A percentile compares a stretch with the other conserved stretches of the same genome.
phyloP scores from a whole-genome alignment of 1,139 yeast species.

The Hansenula sp. region DNA sequence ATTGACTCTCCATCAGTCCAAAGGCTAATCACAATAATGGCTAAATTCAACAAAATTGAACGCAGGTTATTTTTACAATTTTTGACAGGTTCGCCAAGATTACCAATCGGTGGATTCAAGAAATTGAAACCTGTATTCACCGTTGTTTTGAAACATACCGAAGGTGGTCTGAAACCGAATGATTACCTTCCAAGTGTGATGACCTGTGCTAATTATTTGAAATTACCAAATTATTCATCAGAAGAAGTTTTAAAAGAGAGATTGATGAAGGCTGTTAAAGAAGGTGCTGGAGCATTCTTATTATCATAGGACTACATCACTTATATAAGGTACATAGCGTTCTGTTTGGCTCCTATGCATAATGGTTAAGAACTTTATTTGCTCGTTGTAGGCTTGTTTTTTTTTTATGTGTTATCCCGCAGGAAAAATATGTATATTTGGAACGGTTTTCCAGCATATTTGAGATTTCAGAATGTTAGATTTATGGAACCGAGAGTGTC shows the following conservation, averaged over 20 bases:
- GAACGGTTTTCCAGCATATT: no score
- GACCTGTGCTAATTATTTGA: constrained; percentile 96
- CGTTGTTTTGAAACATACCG: constrained; percentile 79
- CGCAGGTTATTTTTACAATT: constrained; percentile 79
- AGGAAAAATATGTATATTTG: no score
- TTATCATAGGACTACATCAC: constrained; percentile 58
- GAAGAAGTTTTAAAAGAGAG: constrained; percentile 55
- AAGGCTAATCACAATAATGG: constrained; percentile 56
- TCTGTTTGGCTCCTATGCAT: no score
- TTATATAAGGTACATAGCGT: no score
- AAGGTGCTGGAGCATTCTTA: constrained; percentile 87
- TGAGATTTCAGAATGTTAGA: no score
- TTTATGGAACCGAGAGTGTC: no score
- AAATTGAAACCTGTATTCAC: constrained; percentile 80
- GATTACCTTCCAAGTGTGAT: constrained; percentile 93
- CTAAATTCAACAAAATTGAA: constrained; percentile 47
- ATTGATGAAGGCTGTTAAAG: constrained; percentile 68
- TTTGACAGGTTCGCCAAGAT: constrained; percentile 87
- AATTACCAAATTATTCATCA: constrained; percentile 77
- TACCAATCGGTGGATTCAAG: constrained; percentile 94
- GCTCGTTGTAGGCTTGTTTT: no score
- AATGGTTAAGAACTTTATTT: background rate
- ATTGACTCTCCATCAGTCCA: constrained; percentile 65
- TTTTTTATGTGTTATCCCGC: no score
- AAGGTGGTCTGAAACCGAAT: constrained; percentile 64